A percentile compares a stretch with the other conserved stretches of the same genome.
Conservation (phyloP, 768 basidiomycete species). For the Panellus pusillus region DNA sequence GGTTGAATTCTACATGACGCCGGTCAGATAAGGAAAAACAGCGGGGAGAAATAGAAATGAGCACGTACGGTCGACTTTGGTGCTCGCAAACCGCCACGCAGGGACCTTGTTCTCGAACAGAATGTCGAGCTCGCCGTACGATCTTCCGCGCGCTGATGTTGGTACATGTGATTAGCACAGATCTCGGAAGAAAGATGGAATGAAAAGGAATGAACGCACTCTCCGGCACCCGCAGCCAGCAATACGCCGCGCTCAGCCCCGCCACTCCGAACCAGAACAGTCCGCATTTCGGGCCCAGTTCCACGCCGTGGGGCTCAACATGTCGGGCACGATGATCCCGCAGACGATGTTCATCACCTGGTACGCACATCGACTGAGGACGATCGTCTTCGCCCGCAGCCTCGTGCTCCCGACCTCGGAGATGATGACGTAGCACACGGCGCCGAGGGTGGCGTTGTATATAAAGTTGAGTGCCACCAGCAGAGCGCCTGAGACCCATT, state of each 20-base stretch:
- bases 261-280: conserved; percentile 24
- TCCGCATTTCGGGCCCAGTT: conserved; percentile 26
- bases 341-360: conserved; percentile 23
- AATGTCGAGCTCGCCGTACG: conserved; percentile 14
- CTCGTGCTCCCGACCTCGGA: conserved; percentile 23
- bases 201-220: conserved; percentile 4
- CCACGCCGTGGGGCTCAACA: conserved; percentile 26
- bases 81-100: conserved; percentile 23
- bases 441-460: conserved; percentile 26
- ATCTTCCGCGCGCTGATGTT: no score
- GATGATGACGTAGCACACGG: conserved; percentile 26
- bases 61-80: conserved; percentile 24
- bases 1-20: no score
- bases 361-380: conserved; percentile 22
- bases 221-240: conserved; percentile 22
- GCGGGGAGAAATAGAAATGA: no score
- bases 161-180: no score
- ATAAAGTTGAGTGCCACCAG: conserved; percentile 23
- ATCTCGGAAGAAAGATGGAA: neutral
- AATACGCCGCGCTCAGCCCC: conserved; percentile 17
- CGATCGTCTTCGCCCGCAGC: conserved; percentile 25
- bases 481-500: conserved; percentile 20
- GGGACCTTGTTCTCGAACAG: conserved; percentile 24
- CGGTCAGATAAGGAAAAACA: no score
- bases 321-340: conserved; percentile 23